A percentile compares a stretch with the other conserved stretches of the same genome.
These are phyloP conservation scores for Penicillium flavigenum DNA, from an alignment of 495 filamentous ascomycete species.

Conservation along the genomic window DNA sequence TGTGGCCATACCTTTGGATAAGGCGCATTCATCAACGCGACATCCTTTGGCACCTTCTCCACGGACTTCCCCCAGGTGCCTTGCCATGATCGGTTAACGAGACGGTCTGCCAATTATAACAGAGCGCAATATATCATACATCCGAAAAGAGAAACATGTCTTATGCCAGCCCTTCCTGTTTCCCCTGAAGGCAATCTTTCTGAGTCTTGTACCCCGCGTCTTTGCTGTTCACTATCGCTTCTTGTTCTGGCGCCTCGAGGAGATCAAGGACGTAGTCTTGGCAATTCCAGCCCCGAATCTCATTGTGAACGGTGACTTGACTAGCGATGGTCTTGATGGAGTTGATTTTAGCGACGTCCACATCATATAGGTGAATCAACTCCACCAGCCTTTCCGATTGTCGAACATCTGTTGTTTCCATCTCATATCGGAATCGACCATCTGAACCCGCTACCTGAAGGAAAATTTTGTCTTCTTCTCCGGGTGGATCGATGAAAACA, in stretches of 20 bases:
- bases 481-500: background rate
- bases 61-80: constrained; percentile 27
- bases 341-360: background rate
- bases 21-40: constrained; percentile 19
- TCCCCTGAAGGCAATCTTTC: background rate
- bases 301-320: constrained; percentile 8
- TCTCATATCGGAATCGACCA: background rate
- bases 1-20: constrained; percentile 31
- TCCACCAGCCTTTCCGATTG: background rate
- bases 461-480: background rate
- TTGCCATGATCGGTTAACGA: too few relatives aligned
- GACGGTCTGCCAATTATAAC: too few relatives aligned
- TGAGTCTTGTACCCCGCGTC: background rate
- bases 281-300: constrained; percentile 14
- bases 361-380: background rate
- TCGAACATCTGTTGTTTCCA: background rate
- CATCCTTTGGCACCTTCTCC: constrained; percentile 38
- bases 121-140: too few relatives aligned
- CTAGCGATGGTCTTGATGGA: background rate
- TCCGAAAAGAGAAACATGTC: background rate
- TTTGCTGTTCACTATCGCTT: background rate
- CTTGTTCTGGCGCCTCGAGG: background rate
- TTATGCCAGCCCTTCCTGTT: constrained; percentile 4
- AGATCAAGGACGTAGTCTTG: constrained; percentile 19
- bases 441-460: background rate